Conservation (phyloP, 305 asterid genomes). For the Ajuga reptans region DNA sequence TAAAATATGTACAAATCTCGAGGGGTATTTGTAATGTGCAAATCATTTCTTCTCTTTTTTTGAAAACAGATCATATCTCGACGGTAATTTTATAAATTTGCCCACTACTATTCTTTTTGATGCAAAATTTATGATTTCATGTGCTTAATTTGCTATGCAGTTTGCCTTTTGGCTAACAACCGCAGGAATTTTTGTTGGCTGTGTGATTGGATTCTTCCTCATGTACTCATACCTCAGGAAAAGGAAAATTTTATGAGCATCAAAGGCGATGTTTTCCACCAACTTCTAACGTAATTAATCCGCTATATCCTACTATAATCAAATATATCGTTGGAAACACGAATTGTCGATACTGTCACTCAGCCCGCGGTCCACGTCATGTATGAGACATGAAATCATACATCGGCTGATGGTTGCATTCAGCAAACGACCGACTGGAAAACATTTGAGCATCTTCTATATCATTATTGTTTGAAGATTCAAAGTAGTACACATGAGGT, state of each 20-base stretch:
- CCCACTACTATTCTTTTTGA: neutral
- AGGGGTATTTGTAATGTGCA: neutral
- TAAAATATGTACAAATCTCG: neutral
- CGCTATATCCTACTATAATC: neutral
- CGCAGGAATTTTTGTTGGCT: constrained; percentile 68
- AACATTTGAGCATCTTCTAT: neutral
- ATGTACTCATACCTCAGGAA: constrained; percentile 69
- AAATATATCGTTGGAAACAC: neutral
- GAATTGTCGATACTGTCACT: neutral
- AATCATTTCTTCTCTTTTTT: neutral
- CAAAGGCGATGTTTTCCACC: neutral
- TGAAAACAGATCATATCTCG: neutral
- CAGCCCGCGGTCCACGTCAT: neutral
- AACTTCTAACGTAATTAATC: neutral
- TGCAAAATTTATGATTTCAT: neutral
- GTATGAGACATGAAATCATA: neutral
- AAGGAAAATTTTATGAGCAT: constrained; percentile 61
- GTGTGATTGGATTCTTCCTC: constrained; percentile 61
- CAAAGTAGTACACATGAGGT: neutral
- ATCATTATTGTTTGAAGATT: neutral
- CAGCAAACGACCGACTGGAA: neutral
- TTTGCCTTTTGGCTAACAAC: constrained; percentile 94
- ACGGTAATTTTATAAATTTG: neutral
- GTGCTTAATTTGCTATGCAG: constrained; percentile 37
- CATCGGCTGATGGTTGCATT: neutral